phyloP scores from a whole-genome alignment of 1,284 basidiomycete species.

The Naganishia cerealis region DNA sequence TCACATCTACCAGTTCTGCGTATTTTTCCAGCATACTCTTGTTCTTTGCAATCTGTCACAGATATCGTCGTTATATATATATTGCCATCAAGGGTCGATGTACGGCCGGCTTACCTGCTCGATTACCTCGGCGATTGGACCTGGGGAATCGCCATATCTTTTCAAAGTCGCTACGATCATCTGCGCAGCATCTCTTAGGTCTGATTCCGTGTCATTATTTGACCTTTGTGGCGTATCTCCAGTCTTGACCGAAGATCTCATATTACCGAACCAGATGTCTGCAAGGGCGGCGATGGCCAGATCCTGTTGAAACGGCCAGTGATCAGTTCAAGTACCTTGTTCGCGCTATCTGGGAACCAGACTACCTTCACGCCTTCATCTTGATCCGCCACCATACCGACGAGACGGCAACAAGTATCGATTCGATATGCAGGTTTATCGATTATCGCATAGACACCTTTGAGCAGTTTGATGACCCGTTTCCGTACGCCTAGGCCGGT shows the following conservation, averaged over 20 bases:
- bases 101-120: conserved; percentile 16
- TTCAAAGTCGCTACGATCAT: conserved; percentile 26
- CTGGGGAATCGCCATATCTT: conserved; percentile 20
- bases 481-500: conserved; percentile 89
- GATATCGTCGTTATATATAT: background rate
- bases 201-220: conserved; percentile 16
- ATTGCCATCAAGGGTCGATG: background rate
- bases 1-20: conserved; percentile 23
- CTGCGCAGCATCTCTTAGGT: conserved; percentile 10
- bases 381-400: conserved; percentile 81
- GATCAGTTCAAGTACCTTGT: background rate
- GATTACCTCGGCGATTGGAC: conserved; percentile 19
- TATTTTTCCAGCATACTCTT: conserved; percentile 22
- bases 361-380: conserved; percentile 79
- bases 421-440: conserved; percentile 64
- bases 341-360: background rate
- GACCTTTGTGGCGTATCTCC: conserved; percentile 12
- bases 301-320: conserved; percentile 57
- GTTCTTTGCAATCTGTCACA: conserved; percentile 16
- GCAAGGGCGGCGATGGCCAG: conserved; percentile 82
- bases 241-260: background rate
- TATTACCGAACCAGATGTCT: conserved; percentile 74
- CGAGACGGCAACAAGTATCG: conserved; percentile 80
- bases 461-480: conserved; percentile 88
- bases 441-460: conserved; percentile 71